Evolutionary conservation across 2,329 filamentous ascomycete species (phyloP), one percentile per base, ranked within the genome.

Genomic region (Beauveria rudraprayagi): DNA sequence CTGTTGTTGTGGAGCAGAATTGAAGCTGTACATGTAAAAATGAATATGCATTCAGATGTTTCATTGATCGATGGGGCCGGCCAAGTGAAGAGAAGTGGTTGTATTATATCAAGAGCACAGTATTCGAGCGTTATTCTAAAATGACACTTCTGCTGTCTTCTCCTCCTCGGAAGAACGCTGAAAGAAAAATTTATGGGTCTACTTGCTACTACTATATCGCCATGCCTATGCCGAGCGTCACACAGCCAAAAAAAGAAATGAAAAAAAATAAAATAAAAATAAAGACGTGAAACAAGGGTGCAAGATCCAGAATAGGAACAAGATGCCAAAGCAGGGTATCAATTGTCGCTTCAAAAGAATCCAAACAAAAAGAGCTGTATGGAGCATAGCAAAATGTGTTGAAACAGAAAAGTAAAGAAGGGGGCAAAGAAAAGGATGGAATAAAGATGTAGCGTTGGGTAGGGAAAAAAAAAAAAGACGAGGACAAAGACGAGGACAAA

Each of bases 301-400:
- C 34, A 37, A 37, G 11, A n/a, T 26, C 22, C 52, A 53, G n/a
- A 40, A 60, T 11, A 26, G 14, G 11, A 47, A 40, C 26, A 53
- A 14, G 11, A 54, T 60, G 48, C 48, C 57, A 53, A 46, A 41
- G 50, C 41, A 60, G 57, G 57, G 57, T 60, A 60, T 60, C 57
- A 60, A 34, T 47, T 37, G 16, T 53, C 57, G 47, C 56, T 43
- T 59, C 44, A 22, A 34, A 24, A 30, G 24, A 48, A 52, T 52
- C 37, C 47, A 40, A 43, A 43, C 8, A 53, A 37, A 7, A 8
- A 6, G 2, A 28, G 3, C 11, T 37, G 11, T 16, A 37, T 37
- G 34, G 34, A 6, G 34, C 14, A 37, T 16, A 6, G 34, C 34
- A 37, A 37, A 37, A 37, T 37, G 34, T 16, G 34, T 16, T 37